Evolutionary conservation across 148 eudicot genomes (phyloP).

Genomic region (Arbutus unedo): DNA sequence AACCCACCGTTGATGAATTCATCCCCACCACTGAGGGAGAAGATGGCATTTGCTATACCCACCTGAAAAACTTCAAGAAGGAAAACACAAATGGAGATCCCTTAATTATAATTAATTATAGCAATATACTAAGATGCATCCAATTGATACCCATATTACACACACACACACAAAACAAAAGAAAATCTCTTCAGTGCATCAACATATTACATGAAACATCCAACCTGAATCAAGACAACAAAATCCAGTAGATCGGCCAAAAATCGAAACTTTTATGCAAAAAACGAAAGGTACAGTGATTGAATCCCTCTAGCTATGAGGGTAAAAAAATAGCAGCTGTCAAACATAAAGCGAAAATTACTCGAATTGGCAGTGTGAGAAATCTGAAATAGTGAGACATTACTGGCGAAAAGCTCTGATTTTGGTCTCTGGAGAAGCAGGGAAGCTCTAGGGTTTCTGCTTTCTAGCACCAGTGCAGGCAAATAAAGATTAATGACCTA

Average conservation of each 20-base stretch:
- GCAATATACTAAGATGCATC: not conserved
- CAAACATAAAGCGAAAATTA: too few species aligned
- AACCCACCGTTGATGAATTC: too few species aligned
- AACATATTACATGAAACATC: not conserved
- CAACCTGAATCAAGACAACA: not conserved
- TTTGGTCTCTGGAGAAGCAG: not conserved
- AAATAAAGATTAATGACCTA: too few species aligned
- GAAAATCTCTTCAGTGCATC: too few species aligned
- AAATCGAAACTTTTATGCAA: not conserved
- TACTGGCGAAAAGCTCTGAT: not conserved
- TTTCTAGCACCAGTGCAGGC: too few species aligned
- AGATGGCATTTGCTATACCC: too few species aligned
- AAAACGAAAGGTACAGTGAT: not conserved
- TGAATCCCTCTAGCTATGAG: not conserved
- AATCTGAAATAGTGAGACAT: not conserved
- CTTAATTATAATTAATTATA: too few species aligned
- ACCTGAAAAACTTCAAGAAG: too few species aligned
- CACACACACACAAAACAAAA: too few species aligned
- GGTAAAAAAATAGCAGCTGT: too few species aligned
- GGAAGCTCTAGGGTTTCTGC: constrained; percentile 1
- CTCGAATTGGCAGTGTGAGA: not conserved
- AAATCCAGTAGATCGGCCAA: not conserved
- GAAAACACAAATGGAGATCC: too few species aligned
- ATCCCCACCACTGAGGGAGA: too few species aligned
- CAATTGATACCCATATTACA: not conserved